A percentile compares a stretch with the other conserved stretches of the same genome.
Evolutionary conservation across 2,329 filamentous ascomycete genomes (phyloP).

Genomic region (Coniochaeta prunicola): DNA sequence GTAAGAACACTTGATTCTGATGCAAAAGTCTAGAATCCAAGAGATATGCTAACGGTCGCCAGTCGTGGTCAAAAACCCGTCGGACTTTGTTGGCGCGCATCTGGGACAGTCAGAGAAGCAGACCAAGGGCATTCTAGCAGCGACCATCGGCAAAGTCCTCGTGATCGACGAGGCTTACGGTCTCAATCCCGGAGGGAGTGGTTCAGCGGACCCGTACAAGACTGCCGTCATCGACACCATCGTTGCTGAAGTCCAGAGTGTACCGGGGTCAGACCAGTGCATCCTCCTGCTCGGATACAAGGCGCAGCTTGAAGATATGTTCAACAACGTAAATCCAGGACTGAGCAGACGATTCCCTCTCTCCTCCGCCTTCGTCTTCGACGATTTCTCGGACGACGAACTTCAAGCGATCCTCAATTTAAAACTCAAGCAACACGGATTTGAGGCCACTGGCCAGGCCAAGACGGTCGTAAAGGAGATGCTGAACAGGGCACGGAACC

Average conservation of each 20-base stretch:
- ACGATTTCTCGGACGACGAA: slow-evolving; percentile 57
- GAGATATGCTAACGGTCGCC: background rate
- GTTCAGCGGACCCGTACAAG: slow-evolving; percentile 39
- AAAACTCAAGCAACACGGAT: slow-evolving; percentile 53
- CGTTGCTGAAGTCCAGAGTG: slow-evolving; percentile 64
- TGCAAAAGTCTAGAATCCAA: too few relatives aligned
- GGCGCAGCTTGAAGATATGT: slow-evolving; percentile 63
- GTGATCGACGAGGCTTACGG: slow-evolving; percentile 78
- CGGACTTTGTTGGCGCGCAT: slow-evolving; percentile 61
- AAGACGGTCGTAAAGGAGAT: slow-evolving; percentile 49
- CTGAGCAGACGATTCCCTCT: slow-evolving; percentile 59
- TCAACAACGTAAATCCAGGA: slow-evolving; percentile 67
- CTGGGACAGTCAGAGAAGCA: slow-evolving; percentile 63
- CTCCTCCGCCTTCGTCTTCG: slow-evolving; percentile 56
- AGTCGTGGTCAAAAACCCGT: slow-evolving; percentile 64
- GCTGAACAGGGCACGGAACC: slow-evolving; percentile 53
- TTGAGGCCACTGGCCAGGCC: slow-evolving; percentile 42
- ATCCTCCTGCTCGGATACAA: slow-evolving; percentile 66
- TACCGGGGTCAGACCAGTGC: slow-evolving; percentile 63
- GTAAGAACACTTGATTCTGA: slow-evolving; percentile 24
- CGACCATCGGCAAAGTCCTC: slow-evolving; percentile 64
- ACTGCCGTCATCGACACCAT: slow-evolving; percentile 65
- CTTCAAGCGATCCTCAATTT: slow-evolving; percentile 51
- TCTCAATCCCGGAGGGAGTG: slow-evolving; percentile 35
- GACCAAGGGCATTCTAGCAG: slow-evolving; percentile 64